These are phyloP conservation scores for Botryosphaeria agaves DNA, from an alignment of 2,329 filamentous ascomycete genomes.

Conservation along the genomic window DNA sequence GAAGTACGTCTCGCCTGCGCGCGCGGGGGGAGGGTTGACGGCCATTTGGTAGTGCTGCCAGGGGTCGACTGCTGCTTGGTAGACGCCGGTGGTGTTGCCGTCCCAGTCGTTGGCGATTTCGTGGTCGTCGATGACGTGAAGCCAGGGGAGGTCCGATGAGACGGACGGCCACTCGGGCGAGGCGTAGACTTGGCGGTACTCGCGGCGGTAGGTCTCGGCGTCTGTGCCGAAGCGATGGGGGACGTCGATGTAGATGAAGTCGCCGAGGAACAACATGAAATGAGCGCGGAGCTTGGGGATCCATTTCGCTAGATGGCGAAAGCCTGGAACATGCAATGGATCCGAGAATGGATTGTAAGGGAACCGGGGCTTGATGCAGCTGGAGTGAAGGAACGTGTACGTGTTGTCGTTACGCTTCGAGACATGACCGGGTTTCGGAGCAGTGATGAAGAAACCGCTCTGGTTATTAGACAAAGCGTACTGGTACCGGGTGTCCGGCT, in stretches of 20 bases:
- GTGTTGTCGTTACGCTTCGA: constrained; percentile 40
- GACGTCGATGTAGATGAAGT: constrained; percentile 86
- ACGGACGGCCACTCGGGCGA: constrained; percentile 78
- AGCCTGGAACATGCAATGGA: constrained; percentile 63
- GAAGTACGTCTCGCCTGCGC: constrained; percentile 61
- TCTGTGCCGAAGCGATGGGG: constrained; percentile 59
- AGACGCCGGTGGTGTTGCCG: constrained; percentile 63
- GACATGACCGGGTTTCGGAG: constrained; percentile 50
- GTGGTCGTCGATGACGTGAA: constrained; percentile 92
- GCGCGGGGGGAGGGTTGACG: constrained; percentile 60
- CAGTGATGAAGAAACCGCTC: constrained; percentile 62
- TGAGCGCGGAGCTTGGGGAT: constrained; percentile 57
- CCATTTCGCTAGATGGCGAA: constrained; percentile 57
- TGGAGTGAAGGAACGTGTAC: constrained; percentile 83
- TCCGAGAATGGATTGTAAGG: constrained; percentile 79
- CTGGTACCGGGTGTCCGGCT: constrained; percentile 58
- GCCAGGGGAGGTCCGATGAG: constrained; percentile 75
- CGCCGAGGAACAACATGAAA: constrained; percentile 57
- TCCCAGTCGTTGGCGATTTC: constrained; percentile 94
- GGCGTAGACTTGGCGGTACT: constrained; percentile 90
- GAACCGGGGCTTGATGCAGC: constrained; percentile 80
- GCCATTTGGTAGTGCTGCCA: constrained; percentile 75
- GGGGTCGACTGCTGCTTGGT: constrained; percentile 62
- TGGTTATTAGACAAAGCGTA: constrained; percentile 81
- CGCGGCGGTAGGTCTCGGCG: constrained; percentile 63